A percentile compares a stretch with the other conserved stretches of the same genome.
These are phyloP conservation scores for Podila epigama DNA, from an alignment of 192 early-diverging fungal species.

Conservation along the genomic window DNA sequence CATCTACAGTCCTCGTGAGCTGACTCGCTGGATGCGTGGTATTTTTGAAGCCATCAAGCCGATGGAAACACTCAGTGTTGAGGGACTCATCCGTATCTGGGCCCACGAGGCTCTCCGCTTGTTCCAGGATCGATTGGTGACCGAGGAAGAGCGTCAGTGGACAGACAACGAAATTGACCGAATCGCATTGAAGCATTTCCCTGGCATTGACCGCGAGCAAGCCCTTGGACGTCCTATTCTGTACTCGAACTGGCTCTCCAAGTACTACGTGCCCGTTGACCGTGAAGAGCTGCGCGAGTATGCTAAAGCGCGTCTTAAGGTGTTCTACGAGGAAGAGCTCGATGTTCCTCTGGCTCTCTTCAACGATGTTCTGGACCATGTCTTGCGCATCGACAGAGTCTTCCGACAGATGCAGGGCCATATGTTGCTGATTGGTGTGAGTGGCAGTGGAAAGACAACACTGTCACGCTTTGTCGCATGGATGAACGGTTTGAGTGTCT, in stretches of 20 bases:
- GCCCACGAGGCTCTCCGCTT: slow-evolving; percentile 97
- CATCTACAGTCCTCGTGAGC: slow-evolving; percentile 98
- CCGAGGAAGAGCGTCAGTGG: slow-evolving; percentile 88
- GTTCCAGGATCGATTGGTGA: slow-evolving; percentile 98
- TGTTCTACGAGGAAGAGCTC: slow-evolving; percentile 99
- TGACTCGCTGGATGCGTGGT: slow-evolving; percentile 98
- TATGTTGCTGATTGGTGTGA: slow-evolving; percentile 96
- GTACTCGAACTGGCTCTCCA: slow-evolving; percentile 98
- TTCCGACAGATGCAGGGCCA: slow-evolving; percentile 99
- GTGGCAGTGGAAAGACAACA: slow-evolving; percentile 98
- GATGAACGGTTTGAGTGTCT: slow-evolving; percentile 98
- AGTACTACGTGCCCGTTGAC: slow-evolving; percentile 89
- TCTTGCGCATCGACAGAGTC: slow-evolving; percentile 97
- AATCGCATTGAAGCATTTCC: slow-evolving; percentile 89
- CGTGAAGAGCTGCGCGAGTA: slow-evolving; percentile 92
- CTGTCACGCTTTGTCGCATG: slow-evolving; percentile 99
- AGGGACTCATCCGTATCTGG: slow-evolving; percentile 95
- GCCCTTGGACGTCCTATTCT: slow-evolving; percentile 90
- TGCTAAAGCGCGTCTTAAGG: slow-evolving; percentile 91
- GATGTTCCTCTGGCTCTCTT: slow-evolving; percentile 93
- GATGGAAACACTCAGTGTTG: slow-evolving; percentile 78
- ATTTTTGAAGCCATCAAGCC: slow-evolving; percentile 94
- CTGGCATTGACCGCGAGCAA: slow-evolving; percentile 70
- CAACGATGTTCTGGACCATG: slow-evolving; percentile 98
- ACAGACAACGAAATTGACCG: slow-evolving; percentile 87